Conservation (phyloP, 2,329 filamentous ascomycete genomes). For the Dactylonectria estremocensis region DNA sequence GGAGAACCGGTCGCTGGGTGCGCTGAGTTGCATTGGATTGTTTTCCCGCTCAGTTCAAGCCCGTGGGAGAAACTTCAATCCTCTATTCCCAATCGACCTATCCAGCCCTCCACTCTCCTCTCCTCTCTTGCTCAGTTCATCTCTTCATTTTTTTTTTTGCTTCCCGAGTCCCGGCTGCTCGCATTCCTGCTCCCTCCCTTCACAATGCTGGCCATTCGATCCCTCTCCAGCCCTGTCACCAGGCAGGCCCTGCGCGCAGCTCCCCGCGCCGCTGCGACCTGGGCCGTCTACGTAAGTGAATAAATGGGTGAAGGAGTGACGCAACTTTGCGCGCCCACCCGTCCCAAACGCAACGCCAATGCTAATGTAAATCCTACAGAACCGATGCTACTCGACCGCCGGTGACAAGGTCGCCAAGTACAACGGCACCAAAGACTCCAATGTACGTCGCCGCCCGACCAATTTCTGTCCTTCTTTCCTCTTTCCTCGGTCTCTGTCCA, state of each 20-base stretch:
- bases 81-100: constrained; percentile 35
- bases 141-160: constrained; percentile 34
- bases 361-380: constrained; percentile 54
- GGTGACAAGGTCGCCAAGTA: constrained; percentile 90
- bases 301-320: too few species aligned
- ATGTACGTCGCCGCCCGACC: constrained; percentile 72
- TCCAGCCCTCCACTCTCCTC: constrained; percentile 30
- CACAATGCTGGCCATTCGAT: constrained; percentile 88
- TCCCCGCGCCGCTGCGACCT: constrained; percentile 66
- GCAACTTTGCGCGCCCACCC: constrained; percentile 30
- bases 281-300: constrained; percentile 55
- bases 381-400: constrained; percentile 75
- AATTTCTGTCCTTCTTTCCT: constrained; percentile 11
- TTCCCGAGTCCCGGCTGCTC: constrained; percentile 34
- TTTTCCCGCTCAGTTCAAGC: constrained; percentile 40
- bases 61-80: constrained; percentile 33
- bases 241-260: constrained; percentile 83
- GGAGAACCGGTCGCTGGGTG: constrained; percentile 41
- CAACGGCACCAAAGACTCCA: constrained; percentile 88
- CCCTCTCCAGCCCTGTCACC: constrained; percentile 81
- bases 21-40: constrained; percentile 42
- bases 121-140: constrained; percentile 38
- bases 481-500: not conserved
- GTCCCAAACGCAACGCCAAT: constrained; percentile 27
- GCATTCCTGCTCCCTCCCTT: constrained; percentile 47